Percentiles rank a stretch among this genome's conserved stretches.
Evolutionary conservation across 2,329 filamentous ascomycete species (phyloP).

Genomic region (Xylaria sp.): DNA sequence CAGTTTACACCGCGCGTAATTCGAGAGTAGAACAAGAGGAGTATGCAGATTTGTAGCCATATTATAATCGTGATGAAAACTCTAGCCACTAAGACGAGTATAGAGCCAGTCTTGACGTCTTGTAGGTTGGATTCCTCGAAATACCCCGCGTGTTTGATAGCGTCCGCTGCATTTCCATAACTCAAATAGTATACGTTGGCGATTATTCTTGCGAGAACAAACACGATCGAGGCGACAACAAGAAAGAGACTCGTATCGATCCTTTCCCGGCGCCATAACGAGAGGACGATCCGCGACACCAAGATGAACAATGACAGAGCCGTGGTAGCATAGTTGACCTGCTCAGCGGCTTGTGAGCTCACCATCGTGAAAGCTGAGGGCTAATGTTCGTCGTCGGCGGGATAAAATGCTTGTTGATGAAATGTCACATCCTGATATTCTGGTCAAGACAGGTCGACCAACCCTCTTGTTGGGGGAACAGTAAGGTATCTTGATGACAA

Average conservation of each 20-base stretch:
- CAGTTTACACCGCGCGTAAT: constrained; percentile 45
- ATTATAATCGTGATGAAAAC: constrained; percentile 43
- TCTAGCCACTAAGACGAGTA: constrained; percentile 44
- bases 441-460: background rate
- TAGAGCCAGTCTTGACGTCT: constrained; percentile 41
- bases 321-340: constrained; percentile 42
- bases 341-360: constrained; percentile 24
- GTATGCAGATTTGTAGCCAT: constrained; percentile 47
- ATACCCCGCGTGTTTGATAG: constrained; percentile 29
- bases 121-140: constrained; percentile 30
- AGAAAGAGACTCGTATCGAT: constrained; percentile 45
- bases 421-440: constrained; percentile 24
- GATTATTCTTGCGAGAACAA: constrained; percentile 40
- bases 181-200: constrained; percentile 41
- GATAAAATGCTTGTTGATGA: constrained; percentile 12
- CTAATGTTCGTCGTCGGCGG: constrained; percentile 7
- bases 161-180: constrained; percentile 43
- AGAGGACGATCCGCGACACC: constrained; percentile 39
- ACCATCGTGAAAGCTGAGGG: constrained; percentile 22
- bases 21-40: constrained; percentile 47
- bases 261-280: constrained; percentile 43
- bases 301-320: constrained; percentile 44
- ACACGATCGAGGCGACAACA: constrained; percentile 41
- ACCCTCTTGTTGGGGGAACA: background rate
- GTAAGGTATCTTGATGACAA: constrained; percentile 5